These are phyloP conservation scores for Irpex rosettiformis DNA, from an alignment of 1,284 basidiomycete genomes.

Conservation along the genomic window DNA sequence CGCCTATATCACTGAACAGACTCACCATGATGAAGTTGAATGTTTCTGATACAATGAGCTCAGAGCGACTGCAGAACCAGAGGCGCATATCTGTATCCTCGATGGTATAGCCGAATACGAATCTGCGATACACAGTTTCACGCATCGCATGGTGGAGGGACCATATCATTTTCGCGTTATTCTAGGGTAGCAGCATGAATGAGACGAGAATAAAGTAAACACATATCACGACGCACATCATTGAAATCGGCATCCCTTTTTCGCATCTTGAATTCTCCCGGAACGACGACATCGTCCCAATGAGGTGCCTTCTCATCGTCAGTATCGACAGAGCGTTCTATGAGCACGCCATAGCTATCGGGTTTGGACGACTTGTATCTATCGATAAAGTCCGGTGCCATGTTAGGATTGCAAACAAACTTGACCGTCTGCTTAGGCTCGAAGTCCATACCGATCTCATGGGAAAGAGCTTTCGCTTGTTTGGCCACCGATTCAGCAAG, in stretches of 20 bases:
- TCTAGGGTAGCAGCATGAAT: not conserved
- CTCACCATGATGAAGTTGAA: slow-evolving; percentile 12
- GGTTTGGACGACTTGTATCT: not conserved
- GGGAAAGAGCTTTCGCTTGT: not conserved
- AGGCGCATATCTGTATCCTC: slow-evolving; percentile 6
- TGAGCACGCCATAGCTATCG: not conserved
- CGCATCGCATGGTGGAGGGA: slow-evolving; percentile 4
- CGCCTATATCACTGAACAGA: not conserved
- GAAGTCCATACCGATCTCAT: not conserved
- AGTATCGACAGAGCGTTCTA: not conserved
- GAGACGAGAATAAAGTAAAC: not conserved
- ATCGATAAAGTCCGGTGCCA: not conserved
- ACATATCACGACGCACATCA: not conserved
- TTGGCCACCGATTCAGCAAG: not conserved
- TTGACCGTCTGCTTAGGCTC: not conserved
- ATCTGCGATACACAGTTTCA: slow-evolving; percentile 7
- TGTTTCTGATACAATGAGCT: slow-evolving; percentile 4
- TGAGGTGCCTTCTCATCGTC: not conserved
- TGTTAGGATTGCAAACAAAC: not conserved
- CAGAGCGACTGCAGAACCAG: slow-evolving; percentile 9
- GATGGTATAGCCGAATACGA: slow-evolving; percentile 10
- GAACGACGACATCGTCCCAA: slow-evolving; percentile 5
- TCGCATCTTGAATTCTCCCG: not conserved
- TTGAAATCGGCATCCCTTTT: not conserved
- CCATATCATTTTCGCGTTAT: slow-evolving; percentile 2